Percentiles rank a stretch among this genome's conserved stretches.
These are phyloP conservation scores for Candida easanensis DNA, from an alignment of 805 yeast species.

Conservation along the genomic window DNA sequence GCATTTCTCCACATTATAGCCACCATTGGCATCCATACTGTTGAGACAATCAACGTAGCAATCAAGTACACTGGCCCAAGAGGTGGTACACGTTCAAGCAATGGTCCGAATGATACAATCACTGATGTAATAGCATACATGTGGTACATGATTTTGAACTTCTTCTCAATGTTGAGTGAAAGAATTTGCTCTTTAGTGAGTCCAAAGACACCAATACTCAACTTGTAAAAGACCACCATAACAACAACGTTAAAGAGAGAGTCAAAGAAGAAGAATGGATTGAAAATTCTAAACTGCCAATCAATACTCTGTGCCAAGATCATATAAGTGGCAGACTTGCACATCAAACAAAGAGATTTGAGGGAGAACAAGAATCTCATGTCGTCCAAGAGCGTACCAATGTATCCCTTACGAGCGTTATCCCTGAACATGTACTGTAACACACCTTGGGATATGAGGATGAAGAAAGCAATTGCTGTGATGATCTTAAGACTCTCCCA, in stretches of 20 bases:
- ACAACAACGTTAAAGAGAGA: conserved; percentile 2
- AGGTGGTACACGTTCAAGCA: conserved; percentile 4
- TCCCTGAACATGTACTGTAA: conserved; percentile 7
- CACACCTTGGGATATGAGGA: conserved; percentile 1
- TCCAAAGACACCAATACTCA: conserved; percentile 17
- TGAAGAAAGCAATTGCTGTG: neutral
- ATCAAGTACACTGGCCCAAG: conserved; percentile 10
- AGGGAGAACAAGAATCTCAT: conserved; percentile 3
- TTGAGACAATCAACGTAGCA: conserved; percentile 14
- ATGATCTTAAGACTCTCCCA: conserved; percentile 6
- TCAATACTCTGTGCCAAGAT: neutral
- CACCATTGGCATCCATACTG: conserved; percentile 20
- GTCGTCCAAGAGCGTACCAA: conserved; percentile 15
- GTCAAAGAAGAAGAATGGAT: conserved; percentile 1
- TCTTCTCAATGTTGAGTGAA: conserved; percentile 3
- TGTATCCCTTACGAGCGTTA: conserved; percentile 1
- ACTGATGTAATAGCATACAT: conserved; percentile 1
- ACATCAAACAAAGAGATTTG: neutral
- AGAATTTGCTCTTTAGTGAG: conserved; percentile 7
- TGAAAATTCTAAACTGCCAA: neutral
- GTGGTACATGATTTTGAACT: conserved; percentile 3
- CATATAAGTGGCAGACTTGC: neutral
- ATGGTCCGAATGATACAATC: conserved; percentile 24
- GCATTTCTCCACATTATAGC: conserved; percentile 18
- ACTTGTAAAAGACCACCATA: conserved; percentile 10